Evolutionary conservation across 805 yeast species (phyloP), one percentile per base, ranked within the genome.

Genomic region (Jamesozyma jinghongensis): DNA sequence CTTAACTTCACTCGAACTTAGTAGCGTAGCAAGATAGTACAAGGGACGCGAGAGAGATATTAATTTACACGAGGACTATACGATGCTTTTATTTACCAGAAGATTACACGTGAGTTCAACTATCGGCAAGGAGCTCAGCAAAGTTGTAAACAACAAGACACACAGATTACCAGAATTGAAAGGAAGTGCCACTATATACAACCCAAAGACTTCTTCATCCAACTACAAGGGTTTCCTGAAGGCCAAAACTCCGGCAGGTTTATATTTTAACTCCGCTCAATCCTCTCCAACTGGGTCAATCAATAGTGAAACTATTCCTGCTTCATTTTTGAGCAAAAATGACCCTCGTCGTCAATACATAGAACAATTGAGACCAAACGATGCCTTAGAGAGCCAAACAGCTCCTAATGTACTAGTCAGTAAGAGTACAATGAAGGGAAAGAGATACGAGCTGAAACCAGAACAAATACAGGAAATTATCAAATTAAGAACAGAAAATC

Each of bases 211-310:
- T 42, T 81, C 90, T 18, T 79, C 85, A 7, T 73, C 70, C 51
- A 83, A 80, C 56, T 77, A 81, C 59, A 73, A 73, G 49, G 73
- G 74, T 44, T 57, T 50, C 22, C 29, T 59, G 40, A 59, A 54
- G 35, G 59, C 58, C 4, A 57, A 66, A 39, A 64, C 73, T 16
- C 75, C 79, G 1, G 66, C 70, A 19, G 90, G 90, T 4, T 62
- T 84, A 20, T 74, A 77, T 32, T 68, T 66, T 52, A 69, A 74
- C 47, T 79, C 79, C 16, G 73, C 85, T 32, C 87, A 86, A 19
- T 74, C 88, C 3, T 72, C 82, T 12, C 69, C 80, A 20, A 62
- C 73, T 11, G 64, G 70, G 42, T 63, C 75, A 59, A 43, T 60
- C 46, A 60, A 72, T 66, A 57, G 57, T 41, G 66, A 62, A 46